These are phyloP conservation scores for Pythium brachiatum DNA, from an alignment of 352 stramenopile species.

Conservation along the genomic window DNA sequence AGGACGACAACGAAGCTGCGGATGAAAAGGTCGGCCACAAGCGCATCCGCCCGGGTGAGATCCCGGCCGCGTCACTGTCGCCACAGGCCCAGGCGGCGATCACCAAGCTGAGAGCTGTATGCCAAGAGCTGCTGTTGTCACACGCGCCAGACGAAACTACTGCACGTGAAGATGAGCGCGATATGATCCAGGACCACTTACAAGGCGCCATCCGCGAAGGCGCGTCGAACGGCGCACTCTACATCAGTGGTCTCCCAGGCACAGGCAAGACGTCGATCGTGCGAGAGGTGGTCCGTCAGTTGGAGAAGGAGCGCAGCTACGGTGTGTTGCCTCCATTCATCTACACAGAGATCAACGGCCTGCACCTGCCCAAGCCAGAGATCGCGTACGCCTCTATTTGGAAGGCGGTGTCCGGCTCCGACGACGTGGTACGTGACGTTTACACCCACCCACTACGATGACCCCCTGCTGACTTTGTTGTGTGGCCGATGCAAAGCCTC, in stretches of 20 bases:
- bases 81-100: conserved; percentile 15
- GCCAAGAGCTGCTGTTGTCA: conserved; percentile 60
- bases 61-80: background rate
- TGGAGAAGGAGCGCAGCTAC: conserved; percentile 37
- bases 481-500: too few relatives aligned
- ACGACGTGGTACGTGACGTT: conserved; percentile 20
- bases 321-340: conserved; percentile 41
- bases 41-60: background rate
- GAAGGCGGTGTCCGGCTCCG: conserved; percentile 39
- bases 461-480: too few relatives aligned
- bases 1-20: background rate
- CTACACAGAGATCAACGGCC: conserved; percentile 68
- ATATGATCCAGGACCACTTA: conserved; percentile 54
- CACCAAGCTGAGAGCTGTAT: conserved; percentile 48
- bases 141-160: conserved; percentile 53
- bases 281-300: conserved; percentile 55
- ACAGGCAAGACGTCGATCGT: conserved; percentile 73
- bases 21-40: conserved; percentile 15
- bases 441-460: too few relatives aligned
- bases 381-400: conserved; percentile 64
- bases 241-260: conserved; percentile 69
- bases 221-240: conserved; percentile 51
- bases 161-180: conserved; percentile 57
- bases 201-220: conserved; percentile 50
- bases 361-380: conserved; percentile 67